phyloP scores from a whole-genome alignment of 2,329 filamentous ascomycete species.

The Alternaria metachromatica region DNA sequence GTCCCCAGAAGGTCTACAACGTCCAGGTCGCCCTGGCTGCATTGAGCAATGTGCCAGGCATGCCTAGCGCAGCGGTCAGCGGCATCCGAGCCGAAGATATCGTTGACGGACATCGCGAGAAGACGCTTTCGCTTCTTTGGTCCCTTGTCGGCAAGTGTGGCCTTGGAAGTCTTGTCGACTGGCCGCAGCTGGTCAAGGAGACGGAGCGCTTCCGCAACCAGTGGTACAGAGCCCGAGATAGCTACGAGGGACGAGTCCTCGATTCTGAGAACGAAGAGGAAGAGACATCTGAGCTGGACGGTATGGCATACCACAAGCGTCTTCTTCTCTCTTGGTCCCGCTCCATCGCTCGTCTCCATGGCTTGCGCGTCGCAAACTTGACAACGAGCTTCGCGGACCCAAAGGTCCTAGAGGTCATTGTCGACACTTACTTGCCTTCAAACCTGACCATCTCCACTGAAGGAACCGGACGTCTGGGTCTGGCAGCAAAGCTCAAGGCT shows the following conservation, averaged over 20 bases:
- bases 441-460: constrained; percentile 9
- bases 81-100: constrained; percentile 63
- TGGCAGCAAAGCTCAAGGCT: constrained; percentile 48
- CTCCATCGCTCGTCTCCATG: constrained; percentile 56
- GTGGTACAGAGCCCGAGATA: constrained; percentile 40
- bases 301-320: constrained; percentile 44
- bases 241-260: constrained; percentile 39
- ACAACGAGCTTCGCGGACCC: constrained; percentile 65
- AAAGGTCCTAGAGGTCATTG: constrained; percentile 60
- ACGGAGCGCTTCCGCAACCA: constrained; percentile 51
- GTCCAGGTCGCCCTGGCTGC: constrained; percentile 64
- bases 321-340: constrained; percentile 65
- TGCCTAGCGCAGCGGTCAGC: constrained; percentile 50
- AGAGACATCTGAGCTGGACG: constrained; percentile 30
- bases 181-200: constrained; percentile 61
- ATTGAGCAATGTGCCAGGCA: constrained; percentile 53
- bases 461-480: constrained; percentile 10
- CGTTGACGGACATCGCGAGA: constrained; percentile 69
- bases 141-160: constrained; percentile 64
- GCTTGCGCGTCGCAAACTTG: constrained; percentile 59
- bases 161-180: constrained; percentile 61
- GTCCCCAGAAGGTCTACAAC: constrained; percentile 65
- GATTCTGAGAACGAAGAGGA: constrained; percentile 39
- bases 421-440: constrained; percentile 61
- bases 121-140: constrained; percentile 68